Evolutionary conservation across 1,139 yeast species (phyloP), one percentile per base, ranked within the genome.

Genomic region (Saccharomycopsis hybrid): DNA sequence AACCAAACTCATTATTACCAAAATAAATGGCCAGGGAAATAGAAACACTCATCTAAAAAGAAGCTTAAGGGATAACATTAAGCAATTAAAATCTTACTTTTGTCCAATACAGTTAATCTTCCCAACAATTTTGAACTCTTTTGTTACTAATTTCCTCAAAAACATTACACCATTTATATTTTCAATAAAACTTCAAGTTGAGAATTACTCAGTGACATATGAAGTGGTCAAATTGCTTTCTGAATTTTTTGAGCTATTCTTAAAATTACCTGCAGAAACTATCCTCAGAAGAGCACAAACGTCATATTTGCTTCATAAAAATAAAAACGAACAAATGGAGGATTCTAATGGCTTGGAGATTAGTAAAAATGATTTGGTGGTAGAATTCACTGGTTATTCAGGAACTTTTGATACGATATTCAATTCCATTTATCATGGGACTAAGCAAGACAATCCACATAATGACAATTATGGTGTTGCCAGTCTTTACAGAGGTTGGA

Each of bases 181-280:
- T 51, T 80, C 81, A 59, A 77, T 80, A 45, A 68, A 75, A 52
- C 74, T 82, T 63, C 85, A 85, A 55, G 71, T 88, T 53, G 95
- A 87, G 62, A 73, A 80, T 49, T 81, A 77, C 63, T 76, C 79
- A 53, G 71, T 71, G 25, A 60, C 80, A 35, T 85, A 77, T 65
- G 81, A 82, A 57, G 56, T 75, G 5, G 59, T 73, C 39, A 70
- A 73, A 43, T 67, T 88, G 47, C 57, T 76, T 2, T 76, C 86
- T 37, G 76, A 84, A 48, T 64, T 83, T 13, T 56, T 77, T 58
- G 95, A 88, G 58, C 72, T 90, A 42, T 78, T 84, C 55, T 74
- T 89, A 54, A 82, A 82, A 62, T 71, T 92, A 54, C 98, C 98
- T 1, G 76, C 89, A 51, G 98, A 92, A 61, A 89, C 95, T 29